Evolutionary conservation across 768 basidiomycete species (phyloP).

Genomic region (Myochromella boudieri): DNA sequence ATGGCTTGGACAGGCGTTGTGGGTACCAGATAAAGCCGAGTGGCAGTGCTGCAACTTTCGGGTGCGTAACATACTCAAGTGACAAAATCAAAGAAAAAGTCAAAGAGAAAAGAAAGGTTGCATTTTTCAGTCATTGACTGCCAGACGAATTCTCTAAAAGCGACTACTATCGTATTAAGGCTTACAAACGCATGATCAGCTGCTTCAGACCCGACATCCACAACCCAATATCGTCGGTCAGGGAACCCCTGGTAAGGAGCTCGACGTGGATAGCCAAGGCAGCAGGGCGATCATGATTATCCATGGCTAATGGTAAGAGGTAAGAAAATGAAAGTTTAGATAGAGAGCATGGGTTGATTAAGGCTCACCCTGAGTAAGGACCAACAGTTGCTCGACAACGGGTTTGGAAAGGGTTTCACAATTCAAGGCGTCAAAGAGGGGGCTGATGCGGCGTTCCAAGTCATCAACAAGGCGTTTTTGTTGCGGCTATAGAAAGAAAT

Average conservation of each 20-base stretch:
- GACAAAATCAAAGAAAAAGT: no score
- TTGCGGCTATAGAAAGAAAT: slow-evolving; percentile 51
- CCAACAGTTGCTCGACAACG: slow-evolving; percentile 70
- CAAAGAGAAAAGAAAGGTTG: no score
- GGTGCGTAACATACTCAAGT: no score
- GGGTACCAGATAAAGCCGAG: no score
- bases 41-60: no score
- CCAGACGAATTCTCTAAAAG: not conserved
- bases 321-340: not conserved
- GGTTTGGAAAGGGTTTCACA: slow-evolving; percentile 75
- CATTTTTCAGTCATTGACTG: no score
- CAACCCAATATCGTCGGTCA: slow-evolving; percentile 79
- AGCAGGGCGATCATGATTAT: slow-evolving; percentile 69
- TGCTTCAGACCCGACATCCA: slow-evolving; percentile 94
- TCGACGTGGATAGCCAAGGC: slow-evolving; percentile 86
- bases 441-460: slow-evolving; percentile 81
- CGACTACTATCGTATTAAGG: not conserved
- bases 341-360: not conserved
- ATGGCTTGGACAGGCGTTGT: no score
- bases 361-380: slow-evolving; percentile 67
- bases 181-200: slow-evolving; percentile 68
- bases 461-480: slow-evolving; percentile 87
- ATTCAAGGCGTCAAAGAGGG: slow-evolving; percentile 90
- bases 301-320: slow-evolving; percentile 72
- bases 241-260: slow-evolving; percentile 74